A percentile compares a stretch with the other conserved stretches of the same genome.
These are phyloP conservation scores for Aureobasidium pullulans DNA, from an alignment of 2,329 filamentous ascomycete genomes.

Conservation along the genomic window DNA sequence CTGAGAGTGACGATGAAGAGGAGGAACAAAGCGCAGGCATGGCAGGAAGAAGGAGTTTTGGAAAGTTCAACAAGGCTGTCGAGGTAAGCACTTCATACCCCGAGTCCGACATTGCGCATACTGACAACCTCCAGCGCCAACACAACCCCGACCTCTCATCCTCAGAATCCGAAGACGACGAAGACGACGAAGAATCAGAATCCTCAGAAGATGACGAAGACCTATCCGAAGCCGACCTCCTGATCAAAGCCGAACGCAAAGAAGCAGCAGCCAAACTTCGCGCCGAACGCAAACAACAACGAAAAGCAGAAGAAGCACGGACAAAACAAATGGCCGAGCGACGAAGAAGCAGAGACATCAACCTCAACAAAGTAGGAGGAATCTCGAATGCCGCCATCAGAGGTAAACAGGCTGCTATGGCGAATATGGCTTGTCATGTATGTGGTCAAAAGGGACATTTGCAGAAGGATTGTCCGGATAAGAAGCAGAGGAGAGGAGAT, in stretches of 20 bases:
- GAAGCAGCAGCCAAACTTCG: constrained; percentile 37
- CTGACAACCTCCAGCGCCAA: constrained; percentile 28
- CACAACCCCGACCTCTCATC: constrained; percentile 28
- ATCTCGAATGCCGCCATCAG: constrained; percentile 46
- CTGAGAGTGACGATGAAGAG: constrained; percentile 22
- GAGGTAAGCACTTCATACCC: constrained; percentile 21
- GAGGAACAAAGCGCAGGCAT: constrained; percentile 26
- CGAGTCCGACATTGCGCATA: background rate
- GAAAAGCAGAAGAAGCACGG: constrained; percentile 42
- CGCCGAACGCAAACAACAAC: constrained; percentile 39
- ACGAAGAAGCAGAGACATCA: constrained; percentile 59
- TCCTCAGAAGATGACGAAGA: constrained; percentile 22
- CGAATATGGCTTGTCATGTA: constrained; percentile 47
- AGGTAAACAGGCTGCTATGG: constrained; percentile 25
- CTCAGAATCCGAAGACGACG: constrained; percentile 25
- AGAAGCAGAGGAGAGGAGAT: background rate
- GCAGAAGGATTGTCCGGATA: constrained; percentile 46
- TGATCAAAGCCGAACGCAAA: constrained; percentile 40
- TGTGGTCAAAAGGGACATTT: constrained; percentile 58
- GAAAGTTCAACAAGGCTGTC: constrained; percentile 37
- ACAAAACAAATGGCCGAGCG: constrained; percentile 49
- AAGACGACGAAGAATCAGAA: constrained; percentile 28
- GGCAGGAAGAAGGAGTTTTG: constrained; percentile 43
- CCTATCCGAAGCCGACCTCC: constrained; percentile 30
- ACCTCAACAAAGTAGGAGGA: constrained; percentile 48